Percentiles rank a stretch among this genome's conserved stretches.
phyloP scores from a whole-genome alignment of 2,329 filamentous ascomycete species.

The Geoglossum cookeanum region DNA sequence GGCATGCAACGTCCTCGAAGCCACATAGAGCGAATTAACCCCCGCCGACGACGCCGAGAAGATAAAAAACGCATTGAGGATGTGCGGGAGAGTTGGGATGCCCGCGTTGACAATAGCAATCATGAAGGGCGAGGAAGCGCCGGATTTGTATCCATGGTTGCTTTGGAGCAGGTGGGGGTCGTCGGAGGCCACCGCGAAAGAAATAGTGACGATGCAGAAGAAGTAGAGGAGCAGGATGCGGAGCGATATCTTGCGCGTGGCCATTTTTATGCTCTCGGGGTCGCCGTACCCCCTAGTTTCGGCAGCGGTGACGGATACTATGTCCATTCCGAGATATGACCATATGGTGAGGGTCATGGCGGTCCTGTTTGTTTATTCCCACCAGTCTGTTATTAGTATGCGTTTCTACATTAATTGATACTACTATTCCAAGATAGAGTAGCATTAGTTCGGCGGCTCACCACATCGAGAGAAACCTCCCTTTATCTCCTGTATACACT shows the following conservation, averaged over 20 bases:
- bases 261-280: conserved; percentile 24
- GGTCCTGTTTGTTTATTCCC: neutral
- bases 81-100: conserved; percentile 19
- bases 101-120: conserved; percentile 22
- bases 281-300: conserved; percentile 19
- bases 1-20: conserved; percentile 21
- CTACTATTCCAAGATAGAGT: too few species aligned
- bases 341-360: conserved; percentile 13
- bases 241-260: conserved; percentile 21
- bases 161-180: conserved; percentile 18
- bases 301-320: conserved; percentile 21
- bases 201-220: conserved; percentile 13
- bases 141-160: conserved; percentile 21
- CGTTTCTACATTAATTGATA: neutral
- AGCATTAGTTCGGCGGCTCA: conserved; percentile 10
- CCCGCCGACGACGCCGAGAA: conserved; percentile 21
- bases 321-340: conserved; percentile 23
- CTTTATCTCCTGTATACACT: neutral
- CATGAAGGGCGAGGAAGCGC: conserved; percentile 20
- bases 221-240: conserved; percentile 18
- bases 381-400: neutral
- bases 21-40: conserved; percentile 22
- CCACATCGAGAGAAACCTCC: neutral
- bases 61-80: conserved; percentile 23
- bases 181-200: conserved; percentile 20